phyloP scores from a whole-genome alignment of 345 rosid species.

The Mallotus nudiflorus region DNA sequence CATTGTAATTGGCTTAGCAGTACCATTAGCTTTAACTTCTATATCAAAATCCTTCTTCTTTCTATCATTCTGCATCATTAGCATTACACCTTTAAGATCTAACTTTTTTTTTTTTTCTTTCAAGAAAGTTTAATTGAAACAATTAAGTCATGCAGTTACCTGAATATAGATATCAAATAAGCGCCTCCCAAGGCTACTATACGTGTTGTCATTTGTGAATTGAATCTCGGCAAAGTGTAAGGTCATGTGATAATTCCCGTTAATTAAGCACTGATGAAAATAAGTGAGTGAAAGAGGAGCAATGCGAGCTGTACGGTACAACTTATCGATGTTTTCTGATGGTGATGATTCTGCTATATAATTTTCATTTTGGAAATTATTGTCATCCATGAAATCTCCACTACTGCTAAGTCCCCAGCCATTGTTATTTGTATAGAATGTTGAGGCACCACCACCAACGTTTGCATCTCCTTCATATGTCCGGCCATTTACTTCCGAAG shows the following conservation, averaged over 20 bases:
- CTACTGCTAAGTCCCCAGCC: constrained; percentile 29
- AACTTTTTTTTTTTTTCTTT: no score
- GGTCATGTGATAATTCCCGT: constrained; percentile 21
- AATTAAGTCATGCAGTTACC: constrained; percentile 11
- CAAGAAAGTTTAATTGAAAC: no score
- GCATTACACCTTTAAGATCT: no score
- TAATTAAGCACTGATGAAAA: constrained; percentile 25
- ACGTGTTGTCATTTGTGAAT: constrained; percentile 21
- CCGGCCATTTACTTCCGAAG: neutral
- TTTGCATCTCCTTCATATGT: constrained; percentile 23
- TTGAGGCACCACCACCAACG: constrained; percentile 13
- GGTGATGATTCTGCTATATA: neutral
- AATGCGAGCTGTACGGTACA: constrained; percentile 23
- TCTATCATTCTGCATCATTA: neutral
- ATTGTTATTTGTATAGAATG: constrained; percentile 6
- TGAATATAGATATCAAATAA: constrained; percentile 30
- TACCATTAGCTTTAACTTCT: constrained; percentile 2
- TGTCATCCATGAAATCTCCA: constrained; percentile 30
- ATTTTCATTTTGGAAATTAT: neutral
- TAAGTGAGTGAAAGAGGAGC: constrained; percentile 24
- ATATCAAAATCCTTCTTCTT: constrained; percentile 17
- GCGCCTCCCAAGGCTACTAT: constrained; percentile 32
- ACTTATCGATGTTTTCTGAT: neutral
- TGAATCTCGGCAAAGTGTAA: constrained; percentile 41
- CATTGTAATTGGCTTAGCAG: neutral